Base-by-base conservation (phyloP, 2,329 filamentous ascomycete genomes). In the Botryosphaeria dothidea region DNA sequence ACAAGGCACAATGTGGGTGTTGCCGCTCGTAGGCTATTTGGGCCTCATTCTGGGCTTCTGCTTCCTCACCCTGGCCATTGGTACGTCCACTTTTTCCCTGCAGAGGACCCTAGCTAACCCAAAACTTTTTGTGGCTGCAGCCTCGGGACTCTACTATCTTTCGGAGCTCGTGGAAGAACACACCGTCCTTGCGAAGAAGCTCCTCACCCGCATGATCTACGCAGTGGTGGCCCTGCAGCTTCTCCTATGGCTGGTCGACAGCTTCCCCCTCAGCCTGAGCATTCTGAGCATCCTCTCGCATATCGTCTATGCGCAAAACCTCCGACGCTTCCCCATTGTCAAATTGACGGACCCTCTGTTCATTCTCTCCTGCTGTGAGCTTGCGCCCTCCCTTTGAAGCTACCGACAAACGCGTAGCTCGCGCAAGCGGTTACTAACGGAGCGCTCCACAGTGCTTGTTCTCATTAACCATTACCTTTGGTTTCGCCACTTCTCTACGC, bases 131-230 rank as follows among this genome's bases (percentile, higher is more conserved):
- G 27, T 34, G 58, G 73, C 11, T 34, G 41, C 6, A 92, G 95
- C 95, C 43, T 97, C 93, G n/a, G 95, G 95, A 41, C 88, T 99
- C 27, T 99, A 99, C 82, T 99, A 99, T 78, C 90, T 99, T 62
- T 97, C 94, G 25, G 95, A 99, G 78, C 88, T 98, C 15, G 95
- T 99, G 67, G 95, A 99, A 80, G 95, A 99, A 78, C 94, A 99
- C 76, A 97, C 94, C 3, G 94, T 98, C 11, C 80, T 96, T 68
- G 91, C 93, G 13, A 96, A 96, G 76, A 92, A 90, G 65, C 82
- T 97, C n/a, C 84, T 99, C 61, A 90, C 86, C 36, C 89, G 88
- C 46, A 83, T 98, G 64, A 97, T 98, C 72, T 97, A 97, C 81
- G 82, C 81, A 67, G 88, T 97, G 69, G 90, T 97, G 67, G 85